Base-by-base conservation (phyloP, 352 stramenopile genomes). In the Peronospora tabacina region DNA sequence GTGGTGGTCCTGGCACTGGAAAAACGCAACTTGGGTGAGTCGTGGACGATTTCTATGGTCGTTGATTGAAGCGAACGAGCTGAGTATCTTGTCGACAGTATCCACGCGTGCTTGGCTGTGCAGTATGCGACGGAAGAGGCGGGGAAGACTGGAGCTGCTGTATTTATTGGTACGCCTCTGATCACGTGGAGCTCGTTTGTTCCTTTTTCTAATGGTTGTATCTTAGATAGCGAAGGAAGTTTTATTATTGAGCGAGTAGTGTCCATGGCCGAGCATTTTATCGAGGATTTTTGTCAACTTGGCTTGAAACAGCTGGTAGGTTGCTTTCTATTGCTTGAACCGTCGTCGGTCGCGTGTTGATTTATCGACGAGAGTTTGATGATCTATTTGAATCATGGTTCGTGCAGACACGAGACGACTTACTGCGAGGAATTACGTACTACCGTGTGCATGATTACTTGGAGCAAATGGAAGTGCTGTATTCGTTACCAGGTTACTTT, bases 171-270 rank as follows among this genome's bases (percentile, higher is more conserved):
- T 89, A 59, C 15, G 28, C 15, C 11, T 3, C 39, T 30, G 12
- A 30, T n/a, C 17, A 19, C 0, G 1, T 26, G 46, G 7, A 5
- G 5, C 6, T 38, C 3, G 33, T 32, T 34, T 30, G 17, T 39
- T 16, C 13, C 11, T 41, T 2, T 5, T n/a, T 4, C 17, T 49
- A 10, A 49, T 15, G 17, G 1, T 35, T 19, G 47, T 24, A 5
- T 12, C 0, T 28, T 19, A 96, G 68, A 95, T 82, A 80, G 90
- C 17, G 94, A 98, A 70, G 92, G 92, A 2, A 94, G 82, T 63
- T 97, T 97, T 52, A 69, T 89, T 24, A 61, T 91, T 4, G 85
- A 97, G 45, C 82, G 94, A 38, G 74, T 93, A 5, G 72, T 62
- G 12, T 49, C 63, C 8, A 97, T 97, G 82, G 90, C 94, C 0